These are phyloP conservation scores for Sphenostylis stenocarpa DNA, from an alignment of 306 rosid species.

Conservation along the genomic window DNA sequence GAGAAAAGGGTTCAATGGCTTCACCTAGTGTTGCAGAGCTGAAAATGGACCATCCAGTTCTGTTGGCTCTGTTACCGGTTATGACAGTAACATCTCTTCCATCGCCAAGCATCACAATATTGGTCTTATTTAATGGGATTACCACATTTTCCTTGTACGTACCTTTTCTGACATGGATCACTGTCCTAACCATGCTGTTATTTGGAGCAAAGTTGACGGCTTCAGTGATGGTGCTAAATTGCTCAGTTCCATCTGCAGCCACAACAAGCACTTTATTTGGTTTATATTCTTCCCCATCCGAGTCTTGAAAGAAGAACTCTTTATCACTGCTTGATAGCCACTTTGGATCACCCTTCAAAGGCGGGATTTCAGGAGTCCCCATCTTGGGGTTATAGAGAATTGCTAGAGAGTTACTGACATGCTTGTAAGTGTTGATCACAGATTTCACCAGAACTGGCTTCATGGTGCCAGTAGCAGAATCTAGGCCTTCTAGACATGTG, in stretches of 20 bases:
- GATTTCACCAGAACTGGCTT: slow-evolving; percentile 53
- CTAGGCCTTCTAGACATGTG: slow-evolving; percentile 83
- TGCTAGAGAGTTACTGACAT: slow-evolving; percentile 72
- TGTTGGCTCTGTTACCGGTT: slow-evolving; percentile 54
- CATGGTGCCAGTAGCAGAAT: slow-evolving; percentile 64
- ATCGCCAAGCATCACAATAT: slow-evolving; percentile 71
- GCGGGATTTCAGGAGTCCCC: slow-evolving; percentile 13
- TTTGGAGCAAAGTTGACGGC: slow-evolving; percentile 71
- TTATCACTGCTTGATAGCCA: slow-evolving; percentile 42
- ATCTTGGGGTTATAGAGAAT: slow-evolving; percentile 40
- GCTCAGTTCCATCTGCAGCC: slow-evolving; percentile 67
- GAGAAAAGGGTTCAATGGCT: not conserved
- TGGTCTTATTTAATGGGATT: slow-evolving; percentile 58
- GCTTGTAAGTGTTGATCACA: slow-evolving; percentile 52
- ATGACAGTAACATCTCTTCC: slow-evolving; percentile 70
- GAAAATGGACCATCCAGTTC: slow-evolving; percentile 67
- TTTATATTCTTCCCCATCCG: slow-evolving; percentile 35
- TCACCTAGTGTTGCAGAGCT: slow-evolving; percentile 80
- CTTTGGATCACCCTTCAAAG: slow-evolving; percentile 32
- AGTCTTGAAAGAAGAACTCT: slow-evolving; percentile 19
- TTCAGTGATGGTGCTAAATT: slow-evolving; percentile 58
- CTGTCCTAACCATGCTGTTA: slow-evolving; percentile 50
- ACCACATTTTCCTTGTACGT: slow-evolving; percentile 70
- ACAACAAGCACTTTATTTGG: slow-evolving; percentile 54
- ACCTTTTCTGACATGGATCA: slow-evolving; percentile 64